Percentiles rank a stretch among this genome's conserved stretches.
Conservation (phyloP, 805 yeast species). For the Ogataea populi-albae region DNA sequence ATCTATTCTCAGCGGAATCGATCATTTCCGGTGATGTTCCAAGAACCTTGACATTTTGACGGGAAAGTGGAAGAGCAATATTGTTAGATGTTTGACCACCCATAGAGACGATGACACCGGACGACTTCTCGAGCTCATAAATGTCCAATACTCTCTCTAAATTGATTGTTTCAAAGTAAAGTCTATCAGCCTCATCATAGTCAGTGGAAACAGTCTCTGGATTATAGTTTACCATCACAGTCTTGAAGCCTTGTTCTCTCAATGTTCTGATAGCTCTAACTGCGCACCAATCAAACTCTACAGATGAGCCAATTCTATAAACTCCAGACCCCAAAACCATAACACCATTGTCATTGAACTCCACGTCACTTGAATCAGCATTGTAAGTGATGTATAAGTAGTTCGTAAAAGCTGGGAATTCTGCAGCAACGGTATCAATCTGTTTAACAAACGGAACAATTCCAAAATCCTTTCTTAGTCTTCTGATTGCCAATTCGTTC, state of each 20-base stretch:
- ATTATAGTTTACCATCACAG: constrained; percentile 96
- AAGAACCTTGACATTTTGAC: constrained; percentile 90
- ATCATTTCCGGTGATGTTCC: constrained; percentile 99
- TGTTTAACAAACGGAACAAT: constrained; percentile 91
- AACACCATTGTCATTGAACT: constrained; percentile 88
- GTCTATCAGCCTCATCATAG: constrained; percentile 95
- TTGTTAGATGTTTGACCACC: constrained; percentile 99
- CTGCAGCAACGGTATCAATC: constrained; percentile 98
- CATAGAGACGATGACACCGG: constrained; percentile 94
- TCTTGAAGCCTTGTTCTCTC: constrained; percentile 80
- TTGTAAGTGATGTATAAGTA: constrained; percentile 93
- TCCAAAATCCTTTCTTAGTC: constrained; percentile 82
- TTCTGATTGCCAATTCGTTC: constrained; percentile 89
- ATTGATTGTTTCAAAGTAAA: constrained; percentile 93
- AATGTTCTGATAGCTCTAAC: constrained; percentile 94
- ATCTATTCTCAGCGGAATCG: constrained; percentile 96
- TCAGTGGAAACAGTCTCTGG: constrained; percentile 99
- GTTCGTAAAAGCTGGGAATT: constrained; percentile 95
- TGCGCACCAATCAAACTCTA: constrained; percentile 99
- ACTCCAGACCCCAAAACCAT: constrained; percentile 98
- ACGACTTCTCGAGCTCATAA: constrained; percentile 84
- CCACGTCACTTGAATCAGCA: constrained; percentile 82
- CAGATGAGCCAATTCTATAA: constrained; percentile 97
- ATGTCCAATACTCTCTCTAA: constrained; percentile 93
- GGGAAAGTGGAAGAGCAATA: constrained; percentile 87